Percentiles rank a stretch among this genome's conserved stretches.
These are phyloP conservation scores for Pleomassaria siparia DNA, from an alignment of 2,329 filamentous ascomycete species.

Conservation along the genomic window DNA sequence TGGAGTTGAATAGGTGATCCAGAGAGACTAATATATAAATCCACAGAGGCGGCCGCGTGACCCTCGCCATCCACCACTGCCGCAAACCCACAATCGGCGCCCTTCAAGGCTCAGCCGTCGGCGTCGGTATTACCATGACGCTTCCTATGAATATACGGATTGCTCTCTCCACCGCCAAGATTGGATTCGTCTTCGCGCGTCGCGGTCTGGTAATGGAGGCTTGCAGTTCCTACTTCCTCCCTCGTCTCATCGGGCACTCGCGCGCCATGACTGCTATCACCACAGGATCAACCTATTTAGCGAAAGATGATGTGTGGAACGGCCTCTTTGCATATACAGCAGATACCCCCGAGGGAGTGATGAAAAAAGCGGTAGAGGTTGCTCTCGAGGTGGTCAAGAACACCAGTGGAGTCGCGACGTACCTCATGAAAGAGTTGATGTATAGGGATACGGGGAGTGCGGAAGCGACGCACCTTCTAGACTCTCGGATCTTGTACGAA, in stretches of 20 bases:
- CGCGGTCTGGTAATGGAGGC: conserved; percentile 74
- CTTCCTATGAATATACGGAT: conserved; percentile 59
- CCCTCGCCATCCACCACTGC: conserved; percentile 59
- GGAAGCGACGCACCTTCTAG: conserved; percentile 71
- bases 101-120: conserved; percentile 58
- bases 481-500: conserved; percentile 65
- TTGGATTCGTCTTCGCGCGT: conserved; percentile 74
- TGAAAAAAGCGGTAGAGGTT: conserved; percentile 65
- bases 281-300: conserved; percentile 63
- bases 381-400: conserved; percentile 68
- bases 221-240: conserved; percentile 70
- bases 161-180: conserved; percentile 59
- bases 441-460: conserved; percentile 60
- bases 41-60: conserved; percentile 47
- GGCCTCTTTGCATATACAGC: conserved; percentile 69
- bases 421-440: conserved; percentile 72
- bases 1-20: background rate
- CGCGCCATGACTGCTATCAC: conserved; percentile 67
- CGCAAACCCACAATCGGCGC: conserved; percentile 60
- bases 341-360: conserved; percentile 59
- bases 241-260: conserved; percentile 66
- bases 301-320: conserved; percentile 53
- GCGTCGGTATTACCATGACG: conserved; percentile 61
- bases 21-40: background rate
- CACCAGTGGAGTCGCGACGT: conserved; percentile 64